Percentiles rank a stretch among this genome's conserved stretches.
Evolutionary conservation across 2,329 filamentous ascomycete genomes (phyloP).

Genomic region (Diaporthe batatas): DNA sequence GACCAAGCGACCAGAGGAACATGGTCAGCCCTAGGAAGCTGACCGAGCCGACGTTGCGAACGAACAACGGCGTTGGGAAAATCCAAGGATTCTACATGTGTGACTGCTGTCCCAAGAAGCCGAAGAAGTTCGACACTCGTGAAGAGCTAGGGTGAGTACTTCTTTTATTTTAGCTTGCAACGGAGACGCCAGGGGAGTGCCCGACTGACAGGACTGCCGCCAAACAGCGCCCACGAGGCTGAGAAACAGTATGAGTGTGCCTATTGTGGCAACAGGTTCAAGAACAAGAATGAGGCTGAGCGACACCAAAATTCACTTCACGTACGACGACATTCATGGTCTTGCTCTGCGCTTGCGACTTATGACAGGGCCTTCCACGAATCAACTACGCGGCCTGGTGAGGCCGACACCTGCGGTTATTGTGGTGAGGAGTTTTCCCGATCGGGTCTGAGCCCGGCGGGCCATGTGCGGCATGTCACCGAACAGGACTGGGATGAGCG

Average conservation of each 20-base stretch:
- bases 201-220: slow-evolving; percentile 40
- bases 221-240: slow-evolving; percentile 81
- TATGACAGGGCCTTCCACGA: slow-evolving; percentile 89
- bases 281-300: slow-evolving; percentile 99
- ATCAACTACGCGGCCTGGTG: slow-evolving; percentile 75
- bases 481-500: slow-evolving; percentile 91
- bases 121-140: slow-evolving; percentile 90
- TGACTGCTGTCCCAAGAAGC: slow-evolving; percentile 97
- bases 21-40: slow-evolving; percentile 66
- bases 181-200: neutral
- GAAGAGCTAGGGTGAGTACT: slow-evolving; percentile 83
- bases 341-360: slow-evolving; percentile 85
- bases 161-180: neutral
- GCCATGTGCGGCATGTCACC: slow-evolving; percentile 66
- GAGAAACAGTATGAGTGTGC: slow-evolving; percentile 97
- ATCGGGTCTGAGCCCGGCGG: slow-evolving; percentile 56
- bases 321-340: slow-evolving; percentile 94
- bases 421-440: slow-evolving; percentile 90
- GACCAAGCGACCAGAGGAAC: slow-evolving; percentile 57
- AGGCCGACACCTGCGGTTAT: slow-evolving; percentile 89
- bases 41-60: slow-evolving; percentile 61
- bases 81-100: slow-evolving; percentile 75
- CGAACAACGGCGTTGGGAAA: slow-evolving; percentile 57
- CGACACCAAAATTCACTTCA: slow-evolving; percentile 96
- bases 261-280: slow-evolving; percentile 95